These are phyloP conservation scores for Raddia guianensis DNA, from an alignment of 176 grass and related monocot genomes.

Conservation along the genomic window DNA sequence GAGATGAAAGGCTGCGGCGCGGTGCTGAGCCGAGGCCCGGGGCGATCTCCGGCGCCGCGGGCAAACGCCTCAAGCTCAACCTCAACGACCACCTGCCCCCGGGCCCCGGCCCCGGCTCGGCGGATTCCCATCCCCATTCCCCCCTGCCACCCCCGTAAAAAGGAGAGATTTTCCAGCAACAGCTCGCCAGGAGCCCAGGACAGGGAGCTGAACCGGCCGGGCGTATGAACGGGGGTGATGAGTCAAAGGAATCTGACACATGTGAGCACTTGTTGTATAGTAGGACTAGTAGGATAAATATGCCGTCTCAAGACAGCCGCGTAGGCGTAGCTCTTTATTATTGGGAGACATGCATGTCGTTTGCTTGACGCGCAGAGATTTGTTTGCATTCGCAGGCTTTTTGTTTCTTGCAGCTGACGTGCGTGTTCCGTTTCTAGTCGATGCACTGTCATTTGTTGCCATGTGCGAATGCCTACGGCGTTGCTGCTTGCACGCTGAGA, in stretches of 20 bases:
- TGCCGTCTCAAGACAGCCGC: neutral
- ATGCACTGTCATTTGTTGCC: constrained; percentile 4
- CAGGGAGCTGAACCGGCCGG: neutral
- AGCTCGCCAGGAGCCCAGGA: no score
- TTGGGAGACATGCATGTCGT: neutral
- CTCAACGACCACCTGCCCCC: neutral
- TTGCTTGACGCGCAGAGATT: constrained; percentile 5
- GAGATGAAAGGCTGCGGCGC: neutral
- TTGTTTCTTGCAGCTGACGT: neutral
- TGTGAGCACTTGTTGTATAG: neutral
- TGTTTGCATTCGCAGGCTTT: neutral
- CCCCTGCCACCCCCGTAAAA: neutral
- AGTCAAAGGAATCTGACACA: constrained; percentile 27
- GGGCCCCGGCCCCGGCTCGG: neutral
- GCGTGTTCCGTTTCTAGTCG: neutral
- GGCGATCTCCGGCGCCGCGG: neutral
- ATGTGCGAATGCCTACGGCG: neutral
- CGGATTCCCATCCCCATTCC: no score
- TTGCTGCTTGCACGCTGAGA: neutral
- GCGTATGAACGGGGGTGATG: neutral
- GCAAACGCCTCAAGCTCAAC: constrained; percentile 2
- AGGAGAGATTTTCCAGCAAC: neutral
- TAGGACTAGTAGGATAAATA: neutral
- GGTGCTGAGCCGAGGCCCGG: no score
- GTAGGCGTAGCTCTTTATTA: neutral